Evolutionary conservation across 2,329 filamentous ascomycete genomes (phyloP).

Genomic region (Talaromyces pinophilus): DNA sequence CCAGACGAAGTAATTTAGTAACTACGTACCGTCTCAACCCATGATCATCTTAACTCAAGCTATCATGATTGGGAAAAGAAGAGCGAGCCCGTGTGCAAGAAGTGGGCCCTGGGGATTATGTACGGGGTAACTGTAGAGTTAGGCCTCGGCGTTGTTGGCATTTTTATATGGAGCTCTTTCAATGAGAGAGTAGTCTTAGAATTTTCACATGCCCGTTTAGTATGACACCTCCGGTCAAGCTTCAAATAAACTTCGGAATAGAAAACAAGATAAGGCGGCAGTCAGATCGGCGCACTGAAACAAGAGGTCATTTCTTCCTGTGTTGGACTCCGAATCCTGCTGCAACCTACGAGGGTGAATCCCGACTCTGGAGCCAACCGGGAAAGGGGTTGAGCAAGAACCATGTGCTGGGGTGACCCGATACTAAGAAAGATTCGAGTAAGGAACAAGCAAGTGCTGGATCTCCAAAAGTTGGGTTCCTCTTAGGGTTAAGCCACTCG

Average conservation of each 20-base stretch:
- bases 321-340: background rate
- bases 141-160: conserved; percentile 16
- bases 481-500: conserved; percentile 1
- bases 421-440: background rate
- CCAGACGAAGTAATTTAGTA: background rate
- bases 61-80: background rate
- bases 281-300: conserved; percentile 3
- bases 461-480: background rate
- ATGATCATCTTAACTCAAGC: background rate
- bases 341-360: background rate
- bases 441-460: conserved; percentile 6
- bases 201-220: conserved; percentile 5
- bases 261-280: conserved; percentile 7
- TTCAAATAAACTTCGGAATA: conserved; percentile 1
- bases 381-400: background rate
- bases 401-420: conserved; percentile 1
- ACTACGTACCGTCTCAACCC: background rate
- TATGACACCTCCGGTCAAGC: background rate
- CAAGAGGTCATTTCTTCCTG: background rate
- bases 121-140: conserved; percentile 7
- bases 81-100: background rate
- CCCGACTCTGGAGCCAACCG: background rate
- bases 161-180: background rate
- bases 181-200: background rate
- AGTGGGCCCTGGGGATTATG: conserved; percentile 9